Evolutionary conservation across 805 yeast genomes (phyloP), one percentile per base, ranked within the genome.

Genomic region (Kodamaea laetipori): DNA sequence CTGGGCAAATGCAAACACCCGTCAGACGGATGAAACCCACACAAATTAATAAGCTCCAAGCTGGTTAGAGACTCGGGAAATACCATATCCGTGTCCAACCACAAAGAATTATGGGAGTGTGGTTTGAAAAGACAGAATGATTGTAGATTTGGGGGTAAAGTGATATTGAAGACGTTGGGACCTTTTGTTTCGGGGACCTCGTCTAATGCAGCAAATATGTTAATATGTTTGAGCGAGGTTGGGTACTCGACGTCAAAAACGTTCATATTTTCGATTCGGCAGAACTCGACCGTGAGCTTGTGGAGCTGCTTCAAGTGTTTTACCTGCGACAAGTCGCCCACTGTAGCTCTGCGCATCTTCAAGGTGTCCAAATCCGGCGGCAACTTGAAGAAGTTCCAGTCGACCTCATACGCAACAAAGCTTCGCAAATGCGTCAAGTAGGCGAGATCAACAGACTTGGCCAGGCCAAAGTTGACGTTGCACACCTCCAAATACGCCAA

Each of bases 211-310:
- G 43, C 43, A 24, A 39, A 24, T 24, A 40, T 40, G 17, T 40
- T 36, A 4, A 40, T 17, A 4, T 25, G 24, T 17, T 25, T 32
- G 24, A 40, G 31, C 2, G 25, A 17, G 10, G 19, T 7, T 7
- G 44, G 44, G 24, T 23, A 40, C 12, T 32, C 32, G 23, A 40
- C 34, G n/a, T 23, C 33, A 11, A 40, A 34, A 10, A 40, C 38
- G 3, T n/a, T 5, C 10, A 37, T 17, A 10, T 19, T 34, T 17
- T 40, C 34, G 4, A 40, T 32, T 3, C 17, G 15, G 39, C 44
- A 40, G 25, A 33, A 40, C 21, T 34, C 30, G 10, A 40, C 24
- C 4, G 25, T 33, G 27, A 40, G 39, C 17, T 16, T 12, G 17
- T 17, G 25, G 9, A 40, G 39, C 13, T 11, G 16, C 3, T 9